Evolutionary conservation across 768 basidiomycete genomes (phyloP).

Genomic region (Lanmaoa pseudosensibilis): DNA sequence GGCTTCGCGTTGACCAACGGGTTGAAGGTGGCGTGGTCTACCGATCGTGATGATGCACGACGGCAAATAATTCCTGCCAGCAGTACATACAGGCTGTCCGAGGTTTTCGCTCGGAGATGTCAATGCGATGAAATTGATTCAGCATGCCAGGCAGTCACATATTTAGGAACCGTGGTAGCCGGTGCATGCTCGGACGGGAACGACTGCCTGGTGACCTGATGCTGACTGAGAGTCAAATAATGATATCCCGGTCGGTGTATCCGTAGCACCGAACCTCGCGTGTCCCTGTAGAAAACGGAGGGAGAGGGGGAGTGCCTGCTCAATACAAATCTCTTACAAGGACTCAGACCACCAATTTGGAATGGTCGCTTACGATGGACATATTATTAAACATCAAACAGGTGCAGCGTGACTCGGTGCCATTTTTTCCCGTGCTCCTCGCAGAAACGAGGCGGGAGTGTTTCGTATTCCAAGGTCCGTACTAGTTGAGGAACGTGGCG

Average conservation of each 20-base stretch:
- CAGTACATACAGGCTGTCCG: neutral
- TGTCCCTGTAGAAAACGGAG: neutral
- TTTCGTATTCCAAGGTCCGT: neutral
- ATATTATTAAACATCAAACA: conserved; percentile 3
- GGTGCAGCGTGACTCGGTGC: conserved; percentile 4
- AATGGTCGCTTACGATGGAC: conserved; percentile 3
- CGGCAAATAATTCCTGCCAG: neutral
- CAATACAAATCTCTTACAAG: neutral
- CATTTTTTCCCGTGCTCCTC: neutral
- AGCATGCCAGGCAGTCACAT: neutral
- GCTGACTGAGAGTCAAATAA: neutral
- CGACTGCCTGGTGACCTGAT: neutral
- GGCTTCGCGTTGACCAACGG: neutral
- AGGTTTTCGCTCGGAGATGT: conserved; percentile 15
- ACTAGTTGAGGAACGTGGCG: conserved; percentile 3
- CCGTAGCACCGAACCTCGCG: neutral
- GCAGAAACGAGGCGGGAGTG: conserved; percentile 8
- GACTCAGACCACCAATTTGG: neutral
- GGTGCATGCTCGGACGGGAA: neutral
- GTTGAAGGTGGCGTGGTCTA: neutral
- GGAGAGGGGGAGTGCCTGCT: neutral
- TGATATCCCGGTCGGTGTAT: neutral
- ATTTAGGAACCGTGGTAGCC: neutral
- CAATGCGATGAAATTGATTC: neutral
- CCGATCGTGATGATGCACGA: neutral